A percentile compares a stretch with the other conserved stretches of the same genome.
These are phyloP conservation scores for Penicillium riverlandense DNA, from an alignment of 495 filamentous ascomycete genomes.

Conservation along the genomic window DNA sequence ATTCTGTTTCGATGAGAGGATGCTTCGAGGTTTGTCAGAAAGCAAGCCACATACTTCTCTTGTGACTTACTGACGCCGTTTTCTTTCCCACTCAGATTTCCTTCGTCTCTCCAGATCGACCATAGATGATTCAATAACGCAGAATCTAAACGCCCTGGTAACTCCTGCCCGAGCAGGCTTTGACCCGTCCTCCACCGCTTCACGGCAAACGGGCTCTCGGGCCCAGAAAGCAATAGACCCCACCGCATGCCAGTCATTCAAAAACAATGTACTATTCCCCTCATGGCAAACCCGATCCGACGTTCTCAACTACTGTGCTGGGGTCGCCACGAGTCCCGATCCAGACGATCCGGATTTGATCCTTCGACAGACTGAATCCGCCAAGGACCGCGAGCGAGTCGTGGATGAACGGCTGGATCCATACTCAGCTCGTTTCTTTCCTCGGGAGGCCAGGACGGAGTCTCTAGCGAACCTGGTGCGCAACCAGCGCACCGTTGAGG, in stretches of 20 bases:
- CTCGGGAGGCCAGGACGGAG: conserved; percentile 77
- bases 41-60: neutral
- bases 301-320: conserved; percentile 82
- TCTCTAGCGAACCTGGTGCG: conserved; percentile 67
- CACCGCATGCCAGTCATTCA: conserved; percentile 61
- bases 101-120: conserved; percentile 77
- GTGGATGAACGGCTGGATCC: conserved; percentile 90
- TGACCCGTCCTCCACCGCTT: conserved; percentile 69
- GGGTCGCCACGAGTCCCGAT: conserved; percentile 81
- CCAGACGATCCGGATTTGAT: conserved; percentile 79
- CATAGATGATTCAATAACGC: conserved; percentile 88
- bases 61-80: conserved; percentile 3
- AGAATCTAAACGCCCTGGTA: conserved; percentile 85
- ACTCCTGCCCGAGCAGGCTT: conserved; percentile 67
- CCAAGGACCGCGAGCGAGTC: conserved; percentile 62
- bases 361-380: conserved; percentile 61
- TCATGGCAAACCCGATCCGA: conserved; percentile 84
- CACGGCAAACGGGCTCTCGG: conserved; percentile 42
- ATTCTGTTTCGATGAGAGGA: conserved; percentile 86
- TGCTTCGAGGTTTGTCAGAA: conserved; percentile 62
- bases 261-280: conserved; percentile 72
- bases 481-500: conserved; percentile 80
- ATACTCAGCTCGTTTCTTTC: conserved; percentile 80
- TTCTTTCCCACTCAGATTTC: conserved; percentile 58
- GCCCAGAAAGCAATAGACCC: conserved; percentile 45